These are phyloP conservation scores for Cutaneotrichosporon sp. DNA, from an alignment of 1,284 basidiomycete species.

Conservation along the genomic window DNA sequence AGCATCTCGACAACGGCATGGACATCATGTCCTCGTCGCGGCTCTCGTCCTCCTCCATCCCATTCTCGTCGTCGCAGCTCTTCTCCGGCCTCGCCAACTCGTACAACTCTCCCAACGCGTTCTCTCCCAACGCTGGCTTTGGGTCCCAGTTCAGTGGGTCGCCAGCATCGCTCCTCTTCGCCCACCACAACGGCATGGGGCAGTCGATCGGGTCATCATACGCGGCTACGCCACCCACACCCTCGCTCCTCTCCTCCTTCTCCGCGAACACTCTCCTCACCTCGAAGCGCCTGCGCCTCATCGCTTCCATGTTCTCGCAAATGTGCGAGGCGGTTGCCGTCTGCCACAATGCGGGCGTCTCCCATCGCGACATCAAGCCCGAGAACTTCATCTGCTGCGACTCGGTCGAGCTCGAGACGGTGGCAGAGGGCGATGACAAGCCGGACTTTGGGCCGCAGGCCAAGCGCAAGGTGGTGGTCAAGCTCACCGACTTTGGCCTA, in stretches of 20 bases:
- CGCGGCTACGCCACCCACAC: slow-evolving; percentile 82
- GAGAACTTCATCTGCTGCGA: slow-evolving; percentile 84
- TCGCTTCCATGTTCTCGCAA: slow-evolving; percentile 94
- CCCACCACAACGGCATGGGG: slow-evolving; percentile 43
- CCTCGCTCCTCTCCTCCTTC: slow-evolving; percentile 85
- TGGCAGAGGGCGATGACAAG: slow-evolving; percentile 42
- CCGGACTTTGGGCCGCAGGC: slow-evolving; percentile 50
- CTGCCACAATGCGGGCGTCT: slow-evolving; percentile 91
- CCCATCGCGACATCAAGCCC: slow-evolving; percentile 98
- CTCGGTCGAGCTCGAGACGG: slow-evolving; percentile 69
- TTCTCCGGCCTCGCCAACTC: slow-evolving; percentile 41
- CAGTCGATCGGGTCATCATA: slow-evolving; percentile 15
- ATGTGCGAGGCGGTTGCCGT: slow-evolving; percentile 98
- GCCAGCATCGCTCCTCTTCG: slow-evolving; percentile 46
- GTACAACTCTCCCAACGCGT: slow-evolving; percentile 40
- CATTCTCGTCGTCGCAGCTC: slow-evolving; percentile 50
- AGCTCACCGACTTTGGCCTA: slow-evolving; percentile 95
- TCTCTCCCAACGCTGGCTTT: slow-evolving; percentile 29
- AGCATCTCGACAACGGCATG: slow-evolving; percentile 29
- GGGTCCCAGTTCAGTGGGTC: slow-evolving; percentile 29
- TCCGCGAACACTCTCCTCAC: slow-evolving; percentile 81
- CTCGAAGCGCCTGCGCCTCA: slow-evolving; percentile 80
- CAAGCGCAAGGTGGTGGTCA: slow-evolving; percentile 70
- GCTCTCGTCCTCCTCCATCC: slow-evolving; percentile 51
- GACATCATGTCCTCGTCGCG: slow-evolving; percentile 50